A percentile compares a stretch with the other conserved stretches of the same genome.
phyloP scores from a whole-genome alignment of 2,329 filamentous ascomycete species.

The Scytalidium lignicola region DNA sequence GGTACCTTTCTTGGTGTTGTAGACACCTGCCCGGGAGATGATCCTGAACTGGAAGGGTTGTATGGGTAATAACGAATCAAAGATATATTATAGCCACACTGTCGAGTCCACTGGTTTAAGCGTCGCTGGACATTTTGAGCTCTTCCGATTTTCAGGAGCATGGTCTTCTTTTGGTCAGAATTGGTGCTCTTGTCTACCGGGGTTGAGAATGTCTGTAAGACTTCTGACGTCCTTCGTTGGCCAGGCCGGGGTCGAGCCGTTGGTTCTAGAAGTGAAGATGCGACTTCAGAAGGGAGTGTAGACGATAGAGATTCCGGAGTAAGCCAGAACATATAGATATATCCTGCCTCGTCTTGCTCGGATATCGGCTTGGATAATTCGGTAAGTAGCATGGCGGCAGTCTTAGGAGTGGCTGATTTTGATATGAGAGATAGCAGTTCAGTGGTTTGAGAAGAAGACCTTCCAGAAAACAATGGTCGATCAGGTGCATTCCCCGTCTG shows the following conservation, averaged over 20 bases:
- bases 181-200: slow-evolving; percentile 18
- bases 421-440: slow-evolving; percentile 66
- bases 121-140: slow-evolving; percentile 82
- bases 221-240: slow-evolving; percentile 47
- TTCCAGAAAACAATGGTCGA: slow-evolving; percentile 20
- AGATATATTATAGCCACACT: slow-evolving; percentile 85
- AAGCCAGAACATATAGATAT: slow-evolving; percentile 99
- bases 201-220: slow-evolving; percentile 45
- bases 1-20: slow-evolving; percentile 64
- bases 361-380: slow-evolving; percentile 76
- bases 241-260: slow-evolving; percentile 32
- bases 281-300: slow-evolving; percentile 52
- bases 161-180: slow-evolving; percentile 46
- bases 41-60: slow-evolving; percentile 28
- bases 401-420: slow-evolving; percentile 57
- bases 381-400: slow-evolving; percentile 63
- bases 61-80: slow-evolving; percentile 92
- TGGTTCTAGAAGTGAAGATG: slow-evolving; percentile 53
- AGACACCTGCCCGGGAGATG: slow-evolving; percentile 12
- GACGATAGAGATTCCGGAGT: slow-evolving; percentile 59
- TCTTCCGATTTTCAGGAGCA: slow-evolving; percentile 62
- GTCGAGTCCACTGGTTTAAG: slow-evolving; percentile 87
- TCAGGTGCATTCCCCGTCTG: slow-evolving; percentile 10
- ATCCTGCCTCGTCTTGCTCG: slow-evolving; percentile 72
- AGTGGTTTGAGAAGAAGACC: slow-evolving; percentile 29